Evolutionary conservation across 1,139 yeast genomes (phyloP).

Genomic region (Scheffersomyces lignicola): DNA sequence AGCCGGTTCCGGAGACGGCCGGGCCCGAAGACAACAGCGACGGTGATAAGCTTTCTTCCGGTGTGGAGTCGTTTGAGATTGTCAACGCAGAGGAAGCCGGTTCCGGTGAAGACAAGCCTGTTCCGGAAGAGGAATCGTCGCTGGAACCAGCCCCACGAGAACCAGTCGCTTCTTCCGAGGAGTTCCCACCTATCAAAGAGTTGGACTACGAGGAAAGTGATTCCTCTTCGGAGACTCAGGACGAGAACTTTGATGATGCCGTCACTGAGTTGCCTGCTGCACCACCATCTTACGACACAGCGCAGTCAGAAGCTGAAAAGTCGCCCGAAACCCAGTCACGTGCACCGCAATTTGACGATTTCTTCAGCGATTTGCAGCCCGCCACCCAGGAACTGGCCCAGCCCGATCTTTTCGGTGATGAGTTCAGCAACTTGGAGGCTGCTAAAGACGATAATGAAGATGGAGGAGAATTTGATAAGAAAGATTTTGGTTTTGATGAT

Average conservation of each 20-base stretch:
- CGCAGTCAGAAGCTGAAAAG: slow-evolving; percentile 4
- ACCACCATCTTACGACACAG: slow-evolving; percentile 6
- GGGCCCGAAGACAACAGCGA: slow-evolving; percentile 14
- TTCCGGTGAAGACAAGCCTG: slow-evolving; percentile 12
- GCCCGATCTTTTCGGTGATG: slow-evolving; percentile 33
- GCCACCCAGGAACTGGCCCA: slow-evolving; percentile 27
- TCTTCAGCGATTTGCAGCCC: slow-evolving; percentile 42
- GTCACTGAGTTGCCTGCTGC: slow-evolving; percentile 34
- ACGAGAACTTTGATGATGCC: slow-evolving; percentile 39
- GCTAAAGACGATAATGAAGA: slow-evolving; percentile 43
- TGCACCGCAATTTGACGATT: slow-evolving; percentile 22
- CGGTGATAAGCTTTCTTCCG: slow-evolving; percentile 47
- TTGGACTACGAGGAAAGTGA: slow-evolving; percentile 59
- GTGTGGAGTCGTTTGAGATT: slow-evolving; percentile 53
- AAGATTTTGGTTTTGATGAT: slow-evolving; percentile 30
- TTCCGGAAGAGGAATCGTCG: slow-evolving; percentile 4
- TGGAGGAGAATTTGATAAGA: slow-evolving; percentile 16
- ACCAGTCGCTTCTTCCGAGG: slow-evolving; percentile 27
- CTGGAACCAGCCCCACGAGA: not conserved
- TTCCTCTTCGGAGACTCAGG: slow-evolving; percentile 40
- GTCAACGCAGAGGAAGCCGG: slow-evolving; percentile 51
- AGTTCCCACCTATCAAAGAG: slow-evolving; percentile 74
- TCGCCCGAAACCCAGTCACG: not conserved
- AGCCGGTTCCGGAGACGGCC: slow-evolving; percentile 17
- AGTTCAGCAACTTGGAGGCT: slow-evolving; percentile 39